Percentiles rank a stretch among this genome's conserved stretches.
Conservation (phyloP, 345 rosid genomes). For the Mercurialis annua region DNA sequence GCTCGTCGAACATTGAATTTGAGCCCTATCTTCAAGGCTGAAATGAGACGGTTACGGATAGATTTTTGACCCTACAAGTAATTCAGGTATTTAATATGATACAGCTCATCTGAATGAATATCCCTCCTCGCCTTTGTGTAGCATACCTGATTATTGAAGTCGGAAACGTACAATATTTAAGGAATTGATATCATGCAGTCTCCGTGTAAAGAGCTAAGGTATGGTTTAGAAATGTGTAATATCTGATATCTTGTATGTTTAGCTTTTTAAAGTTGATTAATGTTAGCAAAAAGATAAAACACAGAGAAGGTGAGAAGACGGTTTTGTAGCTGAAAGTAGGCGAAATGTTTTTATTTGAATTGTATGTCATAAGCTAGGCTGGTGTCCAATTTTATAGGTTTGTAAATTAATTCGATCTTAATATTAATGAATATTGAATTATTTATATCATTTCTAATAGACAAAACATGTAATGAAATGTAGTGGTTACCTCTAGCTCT, state of each 20-base stretch:
- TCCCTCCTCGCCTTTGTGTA: background rate
- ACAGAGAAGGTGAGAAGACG: background rate
- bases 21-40: conserved; percentile 31
- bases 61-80: conserved; percentile 14
- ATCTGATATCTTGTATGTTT: background rate
- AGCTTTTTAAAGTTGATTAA: background rate
- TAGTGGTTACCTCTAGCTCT: too few relatives aligned
- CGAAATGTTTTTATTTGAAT: background rate
- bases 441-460: too few relatives aligned
- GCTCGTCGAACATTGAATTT: conserved; percentile 28
- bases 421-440: background rate
- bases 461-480: too few relatives aligned
- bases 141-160: background rate
- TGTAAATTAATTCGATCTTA: background rate
- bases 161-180: background rate
- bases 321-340: background rate
- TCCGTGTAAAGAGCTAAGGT: conserved; percentile 18
- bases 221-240: background rate
- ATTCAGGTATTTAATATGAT: background rate
- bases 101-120: background rate
- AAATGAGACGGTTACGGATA: conserved; percentile 32
- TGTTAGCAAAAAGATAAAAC: background rate
- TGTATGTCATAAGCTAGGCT: background rate
- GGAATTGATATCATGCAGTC: background rate
- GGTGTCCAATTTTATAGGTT: background rate